A percentile compares a stretch with the other conserved stretches of the same genome.
These are phyloP conservation scores for Erodium maritimum DNA, from an alignment of 345 rosid species.

Conservation along the genomic window DNA sequence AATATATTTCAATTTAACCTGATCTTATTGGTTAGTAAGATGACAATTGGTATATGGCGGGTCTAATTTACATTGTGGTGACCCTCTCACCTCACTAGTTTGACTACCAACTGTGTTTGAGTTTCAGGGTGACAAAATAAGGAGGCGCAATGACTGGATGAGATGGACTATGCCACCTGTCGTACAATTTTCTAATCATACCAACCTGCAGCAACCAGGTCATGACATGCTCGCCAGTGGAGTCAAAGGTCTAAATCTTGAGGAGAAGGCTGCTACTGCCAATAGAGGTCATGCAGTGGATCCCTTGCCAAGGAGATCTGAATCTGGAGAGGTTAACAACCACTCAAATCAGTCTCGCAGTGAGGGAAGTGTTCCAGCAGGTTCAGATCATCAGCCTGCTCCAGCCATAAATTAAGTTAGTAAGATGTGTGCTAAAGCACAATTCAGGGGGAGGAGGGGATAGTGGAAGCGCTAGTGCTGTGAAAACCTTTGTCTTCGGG, in stretches of 20 bases:
- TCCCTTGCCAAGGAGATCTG: background rate
- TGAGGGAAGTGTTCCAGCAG: background rate
- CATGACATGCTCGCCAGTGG: constrained; percentile 3
- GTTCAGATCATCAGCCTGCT: background rate
- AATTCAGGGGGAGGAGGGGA: background rate
- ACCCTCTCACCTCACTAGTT: background rate
- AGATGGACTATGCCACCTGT: constrained; percentile 44
- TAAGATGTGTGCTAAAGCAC: background rate
- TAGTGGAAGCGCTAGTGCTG: background rate
- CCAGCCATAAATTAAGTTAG: background rate
- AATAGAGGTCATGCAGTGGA: background rate
- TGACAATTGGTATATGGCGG: background rate
- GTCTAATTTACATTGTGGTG: too few species aligned
- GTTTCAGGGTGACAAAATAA: constrained; percentile 57
- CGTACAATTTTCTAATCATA: constrained; percentile 20
- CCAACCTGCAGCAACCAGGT: constrained; percentile 15
- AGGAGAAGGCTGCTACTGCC: background rate
- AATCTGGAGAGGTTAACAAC: background rate
- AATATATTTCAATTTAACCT: background rate
- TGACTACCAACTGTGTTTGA: background rate
- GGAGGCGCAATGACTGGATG: constrained; percentile 61
- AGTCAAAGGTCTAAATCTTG: constrained; percentile 8
- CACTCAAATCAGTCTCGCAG: background rate
- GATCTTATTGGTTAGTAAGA: background rate
- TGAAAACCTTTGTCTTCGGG: background rate